A percentile compares a stretch with the other conserved stretches of the same genome.
phyloP scores from a whole-genome alignment of 2,329 filamentous ascomycete genomes.

The Polychaeton citri region DNA sequence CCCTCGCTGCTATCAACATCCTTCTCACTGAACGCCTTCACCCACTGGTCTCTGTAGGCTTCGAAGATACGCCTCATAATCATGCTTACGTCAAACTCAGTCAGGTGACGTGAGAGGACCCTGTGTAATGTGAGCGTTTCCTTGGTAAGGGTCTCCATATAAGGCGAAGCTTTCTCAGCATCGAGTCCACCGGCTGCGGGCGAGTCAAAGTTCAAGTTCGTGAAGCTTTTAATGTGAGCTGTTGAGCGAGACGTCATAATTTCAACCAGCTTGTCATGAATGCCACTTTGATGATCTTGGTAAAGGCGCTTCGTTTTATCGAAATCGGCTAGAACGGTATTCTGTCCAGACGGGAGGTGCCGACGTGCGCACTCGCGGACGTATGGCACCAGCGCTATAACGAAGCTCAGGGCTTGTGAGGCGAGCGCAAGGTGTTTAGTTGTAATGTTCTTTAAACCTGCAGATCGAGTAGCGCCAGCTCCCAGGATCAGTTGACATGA shows the following conservation, averaged over 20 bases:
- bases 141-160: slow-evolving; percentile 78
- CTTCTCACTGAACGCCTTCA: slow-evolving; percentile 53
- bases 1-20: slow-evolving; percentile 53
- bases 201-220: slow-evolving; percentile 60
- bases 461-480: slow-evolving; percentile 76
- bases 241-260: slow-evolving; percentile 74
- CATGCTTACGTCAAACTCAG: slow-evolving; percentile 59
- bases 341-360: slow-evolving; percentile 40
- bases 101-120: slow-evolving; percentile 69
- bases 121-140: slow-evolving; percentile 77
- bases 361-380: slow-evolving; percentile 82
- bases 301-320: slow-evolving; percentile 73
- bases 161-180: slow-evolving; percentile 37
- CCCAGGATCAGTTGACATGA: slow-evolving; percentile 94
- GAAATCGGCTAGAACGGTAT: slow-evolving; percentile 55
- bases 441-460: slow-evolving; percentile 88
- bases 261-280: slow-evolving; percentile 84
- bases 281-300: slow-evolving; percentile 80
- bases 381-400: slow-evolving; percentile 76
- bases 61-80: slow-evolving; percentile 80
- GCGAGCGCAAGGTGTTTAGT: slow-evolving; percentile 90
- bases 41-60: slow-evolving; percentile 69
- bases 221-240: slow-evolving; percentile 62
- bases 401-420: slow-evolving; percentile 76
- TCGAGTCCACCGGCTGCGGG: slow-evolving; percentile 25